Conservation (phyloP, 192 early-diverging fungal genomes). For the Allomyces macrogynus region DNA sequence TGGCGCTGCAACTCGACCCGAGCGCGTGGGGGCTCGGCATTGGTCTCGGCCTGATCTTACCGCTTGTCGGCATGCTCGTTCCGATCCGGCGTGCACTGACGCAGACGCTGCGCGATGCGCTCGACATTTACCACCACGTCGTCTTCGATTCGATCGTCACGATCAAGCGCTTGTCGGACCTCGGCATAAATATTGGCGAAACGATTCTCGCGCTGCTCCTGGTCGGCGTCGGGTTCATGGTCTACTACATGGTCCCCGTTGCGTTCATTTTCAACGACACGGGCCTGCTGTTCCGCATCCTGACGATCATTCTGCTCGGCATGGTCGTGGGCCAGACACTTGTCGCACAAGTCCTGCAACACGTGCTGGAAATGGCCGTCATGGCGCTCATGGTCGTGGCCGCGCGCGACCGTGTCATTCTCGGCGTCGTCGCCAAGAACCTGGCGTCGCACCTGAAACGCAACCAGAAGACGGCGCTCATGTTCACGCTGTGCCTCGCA, state of each 20-base stretch:
- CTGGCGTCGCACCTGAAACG: conserved; percentile 8
- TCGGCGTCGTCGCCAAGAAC: conserved; percentile 12
- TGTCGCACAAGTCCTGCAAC: conserved; percentile 10
- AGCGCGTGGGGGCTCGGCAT: conserved; percentile 7
- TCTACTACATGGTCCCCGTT: conserved; percentile 13
- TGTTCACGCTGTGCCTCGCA: conserved; percentile 14
- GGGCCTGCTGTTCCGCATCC: conserved; percentile 12
- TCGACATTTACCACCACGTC: conserved; percentile 13
- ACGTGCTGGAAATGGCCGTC: conserved; percentile 6
- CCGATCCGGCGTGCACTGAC: conserved; percentile 9
- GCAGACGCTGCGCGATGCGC: conserved; percentile 12
- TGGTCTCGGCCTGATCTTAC: conserved; percentile 7
- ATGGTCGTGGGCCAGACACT: conserved; percentile 12
- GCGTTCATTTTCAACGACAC: conserved; percentile 10
- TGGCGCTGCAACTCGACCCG: conserved; percentile 2
- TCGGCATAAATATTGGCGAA: conserved; percentile 8
- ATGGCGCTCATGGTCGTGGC: conserved; percentile 6
- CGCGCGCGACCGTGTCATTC: conserved; percentile 1
- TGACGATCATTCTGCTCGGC: conserved; percentile 12
- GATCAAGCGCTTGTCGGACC: conserved; percentile 7
- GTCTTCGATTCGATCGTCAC: conserved; percentile 7
- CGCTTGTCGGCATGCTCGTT: conserved; percentile 10
- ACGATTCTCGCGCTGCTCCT: conserved; percentile 8
- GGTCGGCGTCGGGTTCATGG: conserved; percentile 12
- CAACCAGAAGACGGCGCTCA: conserved; percentile 12